Evolutionary conservation across 495 filamentous ascomycete species (phyloP), one percentile per base, ranked within the genome.

Genomic region (Neurospora discreta): DNA sequence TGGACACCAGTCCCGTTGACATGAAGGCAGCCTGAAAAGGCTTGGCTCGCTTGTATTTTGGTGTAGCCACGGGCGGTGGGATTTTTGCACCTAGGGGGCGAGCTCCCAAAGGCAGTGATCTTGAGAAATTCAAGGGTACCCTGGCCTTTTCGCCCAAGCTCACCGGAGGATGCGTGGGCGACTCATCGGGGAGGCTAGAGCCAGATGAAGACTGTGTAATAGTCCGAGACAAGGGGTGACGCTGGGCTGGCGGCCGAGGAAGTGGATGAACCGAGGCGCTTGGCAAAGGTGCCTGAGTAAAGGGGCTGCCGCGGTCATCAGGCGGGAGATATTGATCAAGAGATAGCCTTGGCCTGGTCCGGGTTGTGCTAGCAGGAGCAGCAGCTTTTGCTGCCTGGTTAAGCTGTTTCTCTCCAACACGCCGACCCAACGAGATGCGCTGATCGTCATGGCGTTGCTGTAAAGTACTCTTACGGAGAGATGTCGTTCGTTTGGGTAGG

Each of bases 1-100:
- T 98, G 6, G 95, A 97, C 41, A 98, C 91, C 60, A 99, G 82
- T 39, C 95, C 95, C 6, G 95, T 98, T 1, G 95, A 98, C 85
- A 91, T 92, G 81, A 98, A 98, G 13, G 93, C 95, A 23, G 90
- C 90, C 40, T 92, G 92, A 10, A 92, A 83, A 41, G 95, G 95
- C 78, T 91, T 96, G 15, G 90, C 92, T 7, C 89, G 85, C 78
- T 92, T 94, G 77, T 92, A 97, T 70, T 92, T 88, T 0, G 95
- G 95, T 0, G 95, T 98, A 39, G 90, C 90, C 71, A 94, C 89
- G 11, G 89, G 86, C 16, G 86, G 86, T 3, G 83, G 83, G 71
- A 78, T 76, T 13, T 74, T 72, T 13, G 68, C 46, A 15, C 52
- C 52, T 65, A 88, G 90, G 26, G 86, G 83, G 33, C 85, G 80